phyloP scores from a whole-genome alignment of 2,329 filamentous ascomycete genomes.

The Colletotrichum karsti region DNA sequence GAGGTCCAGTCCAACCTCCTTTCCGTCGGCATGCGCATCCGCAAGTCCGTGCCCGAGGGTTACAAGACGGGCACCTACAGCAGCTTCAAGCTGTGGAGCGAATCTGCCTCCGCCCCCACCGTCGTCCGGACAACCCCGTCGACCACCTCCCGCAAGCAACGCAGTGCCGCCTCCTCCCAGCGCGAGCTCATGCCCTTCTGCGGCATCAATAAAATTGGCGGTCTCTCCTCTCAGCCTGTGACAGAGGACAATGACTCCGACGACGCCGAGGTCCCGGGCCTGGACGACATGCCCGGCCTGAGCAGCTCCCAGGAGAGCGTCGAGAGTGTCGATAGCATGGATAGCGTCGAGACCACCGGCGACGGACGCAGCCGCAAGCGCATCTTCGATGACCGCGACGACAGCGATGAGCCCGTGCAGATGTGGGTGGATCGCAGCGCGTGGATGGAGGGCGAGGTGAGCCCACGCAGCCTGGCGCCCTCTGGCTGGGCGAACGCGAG shows the following conservation, averaged over 20 bases:
- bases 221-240: constrained; percentile 67
- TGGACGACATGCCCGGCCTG: constrained; percentile 55
- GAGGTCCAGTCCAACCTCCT: constrained; percentile 84
- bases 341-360: too few species aligned
- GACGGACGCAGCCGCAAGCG: constrained; percentile 54
- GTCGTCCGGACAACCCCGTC: constrained; percentile 31
- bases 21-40: constrained; percentile 91
- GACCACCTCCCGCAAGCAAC: constrained; percentile 25
- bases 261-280: constrained; percentile 35
- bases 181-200: constrained; percentile 83
- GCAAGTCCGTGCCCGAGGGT: constrained; percentile 92
- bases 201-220: constrained; percentile 80
- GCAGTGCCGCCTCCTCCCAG: constrained; percentile 38
- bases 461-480: constrained; percentile 48
- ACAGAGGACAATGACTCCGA: constrained; percentile 36
- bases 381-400: constrained; percentile 53
- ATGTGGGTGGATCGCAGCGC: constrained; percentile 36
- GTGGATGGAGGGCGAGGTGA: constrained; percentile 48
- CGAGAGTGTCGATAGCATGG: constrained; percentile 43
- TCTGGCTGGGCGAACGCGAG: constrained; percentile 49
- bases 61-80: constrained; percentile 78
- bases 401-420: constrained; percentile 34
- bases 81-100: constrained; percentile 61
- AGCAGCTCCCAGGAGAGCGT: constrained; percentile 66
- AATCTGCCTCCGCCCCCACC: constrained; percentile 33